Evolutionary conservation across 192 early-diverging fungal genomes (phyloP), one percentile per base, ranked within the genome.

Genomic region (Haplosporangium gracile): DNA sequence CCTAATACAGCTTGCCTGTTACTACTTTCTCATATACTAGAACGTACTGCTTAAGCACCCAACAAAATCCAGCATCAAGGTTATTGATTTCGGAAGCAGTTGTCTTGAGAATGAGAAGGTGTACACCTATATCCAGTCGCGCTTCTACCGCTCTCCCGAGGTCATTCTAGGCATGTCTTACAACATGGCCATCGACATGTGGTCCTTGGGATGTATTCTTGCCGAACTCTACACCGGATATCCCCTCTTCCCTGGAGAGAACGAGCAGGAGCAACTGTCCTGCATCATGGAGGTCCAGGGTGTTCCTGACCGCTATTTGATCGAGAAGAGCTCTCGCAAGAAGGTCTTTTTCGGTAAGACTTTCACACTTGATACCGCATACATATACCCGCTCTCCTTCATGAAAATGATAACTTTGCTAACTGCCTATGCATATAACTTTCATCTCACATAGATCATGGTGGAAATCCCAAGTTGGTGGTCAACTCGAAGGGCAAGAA

Each of bases 71-170:
- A 91, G 90, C 39, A 97, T 99, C 89, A 99, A 99, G 91, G 97
- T 99, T 24, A 99, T 99, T 89, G 98, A 99, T 88, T 97, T 99
- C 82, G 98, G 98, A 45, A 97, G 95, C 78, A 97, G 95, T 88
- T 99, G 98, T 82, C 94, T 96, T 38, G 96, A 97, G 81, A 92
- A 93, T 70, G 97, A 99, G 87, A 94, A 96, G 82, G 95, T 99
- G 49, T 99, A 99, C 88, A 99, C 98, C 7, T 99, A 99, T 80
- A 98, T 99, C 70, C 98, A 99, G 88, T 94, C 93, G 78, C 92
- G 98, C 57, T 99, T 99, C 90, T 99, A 99, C 88, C 95, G 98
- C 39, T 96, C 96, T 29, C 98, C 98, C 15, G 98, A 99, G 89
- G 97, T 99, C 32, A 99, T 99, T 68, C 87, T 99, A 70, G 97